phyloP scores from a whole-genome alignment of 768 basidiomycete species.

The Pleurotus tuoliensis region DNA sequence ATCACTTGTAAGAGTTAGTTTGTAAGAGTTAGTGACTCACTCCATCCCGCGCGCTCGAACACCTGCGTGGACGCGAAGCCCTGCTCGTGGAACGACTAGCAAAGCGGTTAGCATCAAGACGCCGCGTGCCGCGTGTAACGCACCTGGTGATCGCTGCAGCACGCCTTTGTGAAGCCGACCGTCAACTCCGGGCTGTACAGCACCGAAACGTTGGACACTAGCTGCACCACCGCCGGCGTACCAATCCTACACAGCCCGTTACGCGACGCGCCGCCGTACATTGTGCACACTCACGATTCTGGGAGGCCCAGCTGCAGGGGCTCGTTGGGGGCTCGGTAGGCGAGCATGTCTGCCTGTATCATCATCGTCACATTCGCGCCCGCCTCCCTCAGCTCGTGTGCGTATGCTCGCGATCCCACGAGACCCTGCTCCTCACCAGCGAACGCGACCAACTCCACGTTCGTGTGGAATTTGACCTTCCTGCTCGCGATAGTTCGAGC shows the following conservation, averaged over 20 bases:
- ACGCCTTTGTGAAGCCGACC: slow-evolving; percentile 71
- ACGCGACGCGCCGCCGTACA: not conserved
- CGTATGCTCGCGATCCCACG: slow-evolving; percentile 73
- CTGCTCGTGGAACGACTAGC: slow-evolving; percentile 71
- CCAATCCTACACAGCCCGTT: slow-evolving; percentile 54
- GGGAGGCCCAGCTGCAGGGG: slow-evolving; percentile 84
- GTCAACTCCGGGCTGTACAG: slow-evolving; percentile 80
- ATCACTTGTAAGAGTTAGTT: not conserved
- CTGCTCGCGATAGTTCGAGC: slow-evolving; percentile 69
- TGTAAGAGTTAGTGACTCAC: slow-evolving; percentile 28
- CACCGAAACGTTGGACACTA: slow-evolving; percentile 69
- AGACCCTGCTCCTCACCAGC: slow-evolving; percentile 93
- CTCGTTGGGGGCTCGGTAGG: slow-evolving; percentile 75
- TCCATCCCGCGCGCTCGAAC: slow-evolving; percentile 81
- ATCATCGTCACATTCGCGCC: slow-evolving; percentile 74
- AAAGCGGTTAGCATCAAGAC: not conserved
- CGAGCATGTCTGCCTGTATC: slow-evolving; percentile 93
- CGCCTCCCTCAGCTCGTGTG: slow-evolving; percentile 51
- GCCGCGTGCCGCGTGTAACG: slow-evolving; percentile 1
- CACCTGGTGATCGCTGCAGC: slow-evolving; percentile 91
- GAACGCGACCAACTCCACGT: slow-evolving; percentile 79
- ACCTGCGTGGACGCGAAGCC: slow-evolving; percentile 87
- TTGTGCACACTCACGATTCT: slow-evolving; percentile 40
- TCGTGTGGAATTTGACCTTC: slow-evolving; percentile 66
- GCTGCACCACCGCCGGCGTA: slow-evolving; percentile 67